A percentile compares a stretch with the other conserved stretches of the same genome.
Conservation (phyloP, 306 rosid species). For the Bauhinia variegata region DNA sequence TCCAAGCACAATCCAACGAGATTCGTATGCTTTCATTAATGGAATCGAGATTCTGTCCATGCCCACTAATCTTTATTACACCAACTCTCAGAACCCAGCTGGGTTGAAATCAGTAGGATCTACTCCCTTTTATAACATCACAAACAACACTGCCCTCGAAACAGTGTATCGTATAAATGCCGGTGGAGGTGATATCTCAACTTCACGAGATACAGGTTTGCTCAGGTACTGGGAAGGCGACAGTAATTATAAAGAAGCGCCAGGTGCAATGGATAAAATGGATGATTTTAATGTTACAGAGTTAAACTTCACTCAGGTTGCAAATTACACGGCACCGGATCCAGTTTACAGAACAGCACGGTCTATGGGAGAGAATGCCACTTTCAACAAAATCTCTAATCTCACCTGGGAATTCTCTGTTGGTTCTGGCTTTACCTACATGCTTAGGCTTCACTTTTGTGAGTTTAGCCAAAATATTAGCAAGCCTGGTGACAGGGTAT, state of each 20-base stretch:
- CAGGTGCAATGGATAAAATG: not conserved
- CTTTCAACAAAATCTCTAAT: not conserved
- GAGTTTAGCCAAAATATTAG: conserved; percentile 11
- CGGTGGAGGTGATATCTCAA: conserved; percentile 2
- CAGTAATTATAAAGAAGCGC: not conserved
- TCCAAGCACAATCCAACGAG: conserved; percentile 21
- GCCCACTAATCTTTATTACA: conserved; percentile 51
- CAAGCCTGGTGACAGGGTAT: not conserved
- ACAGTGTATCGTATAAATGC: conserved; percentile 36
- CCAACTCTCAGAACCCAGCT: not conserved
- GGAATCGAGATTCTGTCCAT: conserved; percentile 65
- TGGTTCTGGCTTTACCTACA: conserved; percentile 32
- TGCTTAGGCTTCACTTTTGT: conserved; percentile 53
- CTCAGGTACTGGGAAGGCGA: conserved; percentile 30
- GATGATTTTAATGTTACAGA: accelerated
- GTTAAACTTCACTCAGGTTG: not conserved
- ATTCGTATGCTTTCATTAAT: conserved; percentile 47
- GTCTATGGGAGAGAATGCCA: conserved; percentile 15
- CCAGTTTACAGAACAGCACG: conserved; percentile 32
- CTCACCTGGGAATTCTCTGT: conserved; percentile 39
- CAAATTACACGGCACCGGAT: conserved; percentile 43
- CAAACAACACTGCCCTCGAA: conserved; percentile 19
- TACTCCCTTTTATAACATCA: not conserved
- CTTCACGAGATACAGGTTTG: conserved; percentile 36
- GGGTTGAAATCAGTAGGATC: not conserved